A percentile compares a stretch with the other conserved stretches of the same genome.
Conservation (phyloP, 2,329 filamentous ascomycete species). For the Aspergillus piperis region DNA sequence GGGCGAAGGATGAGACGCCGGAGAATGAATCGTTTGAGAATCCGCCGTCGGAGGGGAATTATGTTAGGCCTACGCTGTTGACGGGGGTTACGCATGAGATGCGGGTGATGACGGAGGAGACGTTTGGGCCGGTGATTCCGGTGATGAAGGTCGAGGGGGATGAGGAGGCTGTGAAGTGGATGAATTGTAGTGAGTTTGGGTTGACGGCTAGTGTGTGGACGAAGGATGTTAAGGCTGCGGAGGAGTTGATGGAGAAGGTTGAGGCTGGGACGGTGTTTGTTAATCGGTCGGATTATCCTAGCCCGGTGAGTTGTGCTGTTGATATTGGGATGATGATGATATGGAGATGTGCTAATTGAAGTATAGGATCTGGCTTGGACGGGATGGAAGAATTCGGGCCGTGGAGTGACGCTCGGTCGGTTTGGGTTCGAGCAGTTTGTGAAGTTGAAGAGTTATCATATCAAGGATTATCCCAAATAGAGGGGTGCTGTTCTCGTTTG, state of each 20-base stretch:
- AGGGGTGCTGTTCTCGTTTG: not conserved
- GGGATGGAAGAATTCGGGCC: constrained; percentile 91
- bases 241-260: constrained; percentile 72
- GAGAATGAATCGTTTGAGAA: constrained; percentile 71
- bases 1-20: constrained; percentile 77
- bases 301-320: constrained; percentile 64
- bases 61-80: constrained; percentile 77
- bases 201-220: constrained; percentile 94
- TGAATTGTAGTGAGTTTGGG: constrained; percentile 92
- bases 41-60: constrained; percentile 74
- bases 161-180: constrained; percentile 73
- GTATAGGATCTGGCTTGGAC: constrained; percentile 83
- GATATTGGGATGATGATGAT: not conserved
- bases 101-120: constrained; percentile 87
- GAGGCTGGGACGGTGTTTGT: constrained; percentile 93
- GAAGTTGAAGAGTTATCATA: constrained; percentile 89
- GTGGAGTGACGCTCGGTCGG: constrained; percentile 78
- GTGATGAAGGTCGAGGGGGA: constrained; percentile 84
- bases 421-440: constrained; percentile 92
- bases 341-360: not conserved
- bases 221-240: constrained; percentile 72
- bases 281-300: constrained; percentile 86
- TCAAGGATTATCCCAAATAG: constrained; percentile 50
- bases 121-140: constrained; percentile 86
- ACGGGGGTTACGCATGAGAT: constrained; percentile 76